Evolutionary conservation across 2,329 filamentous ascomycete genomes (phyloP).

Genomic region (Arthrobotrys pseudoclavata): DNA sequence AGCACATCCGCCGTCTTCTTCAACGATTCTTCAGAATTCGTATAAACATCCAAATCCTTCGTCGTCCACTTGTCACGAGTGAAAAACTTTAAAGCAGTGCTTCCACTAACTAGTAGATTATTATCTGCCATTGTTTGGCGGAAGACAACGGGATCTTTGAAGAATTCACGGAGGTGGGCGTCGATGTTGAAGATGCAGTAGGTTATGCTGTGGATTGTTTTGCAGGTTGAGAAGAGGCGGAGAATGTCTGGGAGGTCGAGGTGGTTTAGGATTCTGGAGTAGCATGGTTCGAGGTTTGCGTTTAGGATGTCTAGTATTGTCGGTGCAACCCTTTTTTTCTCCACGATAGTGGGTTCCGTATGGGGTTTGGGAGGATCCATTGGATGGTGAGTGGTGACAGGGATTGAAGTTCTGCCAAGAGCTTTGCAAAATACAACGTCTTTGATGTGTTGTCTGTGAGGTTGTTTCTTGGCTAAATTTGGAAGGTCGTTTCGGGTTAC

Average conservation of each 20-base stretch:
- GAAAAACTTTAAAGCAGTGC: constrained; percentile 35
- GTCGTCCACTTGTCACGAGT: constrained; percentile 18
- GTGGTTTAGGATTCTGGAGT: constrained; percentile 12
- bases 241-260: constrained; percentile 22
- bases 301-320: constrained; percentile 13
- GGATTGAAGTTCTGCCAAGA: background rate
- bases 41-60: constrained; percentile 42
- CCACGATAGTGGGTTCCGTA: background rate
- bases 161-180: constrained; percentile 28
- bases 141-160: constrained; percentile 21
- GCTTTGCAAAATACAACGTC: constrained; percentile 9
- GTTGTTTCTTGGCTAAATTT: background rate
- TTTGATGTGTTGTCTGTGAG: background rate
- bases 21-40: constrained; percentile 5
- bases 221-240: constrained; percentile 29
- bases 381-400: background rate
- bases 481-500: constrained; percentile 13
- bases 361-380: too few relatives aligned
- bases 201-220: constrained; percentile 29
- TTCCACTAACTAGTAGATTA: constrained; percentile 31
- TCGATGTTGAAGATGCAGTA: constrained; percentile 34
- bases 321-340: background rate
- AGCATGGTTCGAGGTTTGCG: constrained; percentile 12
- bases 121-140: constrained; percentile 32
- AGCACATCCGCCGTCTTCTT: background rate